phyloP scores from a whole-genome alignment of 371 early-diverging fungal genomes.

The Mucor racemosus region DNA sequence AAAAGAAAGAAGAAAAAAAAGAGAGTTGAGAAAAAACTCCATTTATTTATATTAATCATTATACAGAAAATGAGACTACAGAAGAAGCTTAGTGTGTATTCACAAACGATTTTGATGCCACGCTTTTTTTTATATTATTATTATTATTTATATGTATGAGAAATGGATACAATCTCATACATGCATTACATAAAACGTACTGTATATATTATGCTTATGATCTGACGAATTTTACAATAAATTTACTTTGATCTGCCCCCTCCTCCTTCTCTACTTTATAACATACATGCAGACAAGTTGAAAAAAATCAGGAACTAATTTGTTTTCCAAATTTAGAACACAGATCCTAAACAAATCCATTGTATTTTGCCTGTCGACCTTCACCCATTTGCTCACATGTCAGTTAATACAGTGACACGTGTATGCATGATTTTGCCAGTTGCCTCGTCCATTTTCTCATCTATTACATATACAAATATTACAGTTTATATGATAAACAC shows the following conservation, averaged over 20 bases:
- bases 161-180: neutral
- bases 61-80: neutral
- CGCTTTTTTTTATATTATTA: neutral
- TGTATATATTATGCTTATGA: neutral
- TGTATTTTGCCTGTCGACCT: neutral
- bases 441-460: neutral
- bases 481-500: neutral
- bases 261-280: too few species aligned
- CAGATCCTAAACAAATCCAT: neutral
- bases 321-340: neutral
- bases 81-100: neutral
- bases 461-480: neutral
- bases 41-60: neutral
- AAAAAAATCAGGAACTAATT: neutral
- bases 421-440: constrained; percentile 18
- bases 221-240: too few species aligned
- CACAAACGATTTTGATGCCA: neutral
- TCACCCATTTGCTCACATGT: constrained; percentile 10
- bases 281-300: too few species aligned
- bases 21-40: neutral
- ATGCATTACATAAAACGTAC: neutral
- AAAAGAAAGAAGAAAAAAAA: neutral
- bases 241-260: too few species aligned
- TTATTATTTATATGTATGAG: neutral
- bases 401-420: constrained; percentile 9